Percentiles rank a stretch among this genome's conserved stretches.
Conservation (phyloP, 192 early-diverging fungal species). For the Umbelopsis sp. region DNA sequence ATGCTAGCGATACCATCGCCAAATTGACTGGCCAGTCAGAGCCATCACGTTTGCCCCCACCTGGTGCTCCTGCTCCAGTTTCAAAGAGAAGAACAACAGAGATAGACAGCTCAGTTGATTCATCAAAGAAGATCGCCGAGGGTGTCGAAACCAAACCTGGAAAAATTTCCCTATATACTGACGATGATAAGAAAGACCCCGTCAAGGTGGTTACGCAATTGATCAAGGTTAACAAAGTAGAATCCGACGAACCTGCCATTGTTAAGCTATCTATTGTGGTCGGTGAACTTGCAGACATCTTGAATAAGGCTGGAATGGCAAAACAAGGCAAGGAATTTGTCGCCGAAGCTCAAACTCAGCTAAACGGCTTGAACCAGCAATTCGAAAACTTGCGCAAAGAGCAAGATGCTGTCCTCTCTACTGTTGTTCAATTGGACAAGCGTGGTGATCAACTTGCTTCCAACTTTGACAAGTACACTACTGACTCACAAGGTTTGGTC, state of each 20-base stretch:
- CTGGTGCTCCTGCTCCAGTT: background rate
- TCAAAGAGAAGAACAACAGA: background rate
- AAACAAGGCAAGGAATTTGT: slow-evolving; percentile 61
- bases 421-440: slow-evolving; percentile 34
- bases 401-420: slow-evolving; percentile 28
- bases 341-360: slow-evolving; percentile 56
- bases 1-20: slow-evolving; percentile 28
- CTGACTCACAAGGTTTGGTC: slow-evolving; percentile 52
- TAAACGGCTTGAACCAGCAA: slow-evolving; percentile 47
- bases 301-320: slow-evolving; percentile 44
- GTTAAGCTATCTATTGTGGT: slow-evolving; percentile 39
- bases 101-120: background rate
- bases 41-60: background rate
- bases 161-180: slow-evolving; percentile 10
- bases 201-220: slow-evolving; percentile 15
- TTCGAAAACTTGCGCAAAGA: slow-evolving; percentile 52
- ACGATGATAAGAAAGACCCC: background rate
- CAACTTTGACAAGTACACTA: slow-evolving; percentile 61
- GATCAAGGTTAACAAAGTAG: slow-evolving; percentile 28
- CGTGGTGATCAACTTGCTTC: slow-evolving; percentile 54
- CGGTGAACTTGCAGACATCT: slow-evolving; percentile 34
- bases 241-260: slow-evolving; percentile 35
- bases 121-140: background rate
- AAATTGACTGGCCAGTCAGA: slow-evolving; percentile 36
- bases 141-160: background rate